A percentile compares a stretch with the other conserved stretches of the same genome.
Evolutionary conservation across 176 grass and related monocot species (phyloP).

Genomic region (Eragrostis nindensis): DNA sequence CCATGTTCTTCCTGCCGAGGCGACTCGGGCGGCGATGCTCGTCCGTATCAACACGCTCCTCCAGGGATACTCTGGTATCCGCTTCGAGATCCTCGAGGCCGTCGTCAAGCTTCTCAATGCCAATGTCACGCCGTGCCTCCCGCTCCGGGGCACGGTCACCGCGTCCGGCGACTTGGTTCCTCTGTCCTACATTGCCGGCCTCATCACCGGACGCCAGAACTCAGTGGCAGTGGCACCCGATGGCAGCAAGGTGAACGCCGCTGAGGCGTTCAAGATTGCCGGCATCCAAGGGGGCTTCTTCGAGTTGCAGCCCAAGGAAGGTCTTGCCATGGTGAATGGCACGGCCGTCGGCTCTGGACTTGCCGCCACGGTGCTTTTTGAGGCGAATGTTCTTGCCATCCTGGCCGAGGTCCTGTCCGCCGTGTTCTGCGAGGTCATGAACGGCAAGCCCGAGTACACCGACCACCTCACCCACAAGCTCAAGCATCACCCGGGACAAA

Average conservation of each 20-base stretch:
- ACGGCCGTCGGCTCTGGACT: slow-evolving; percentile 75
- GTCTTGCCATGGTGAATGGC: slow-evolving; percentile 77
- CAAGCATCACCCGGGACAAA: slow-evolving; percentile 83
- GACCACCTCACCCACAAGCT: slow-evolving; percentile 86
- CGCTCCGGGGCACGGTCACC: slow-evolving; percentile 62
- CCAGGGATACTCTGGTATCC: slow-evolving; percentile 63
- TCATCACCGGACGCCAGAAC: slow-evolving; percentile 48
- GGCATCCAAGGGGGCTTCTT: slow-evolving; percentile 50
- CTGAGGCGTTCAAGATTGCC: slow-evolving; percentile 36
- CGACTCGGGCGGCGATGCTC: slow-evolving; percentile 55
- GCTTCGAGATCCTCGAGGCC: slow-evolving; percentile 67
- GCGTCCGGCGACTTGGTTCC: slow-evolving; percentile 68
- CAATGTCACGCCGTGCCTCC: slow-evolving; percentile 58
- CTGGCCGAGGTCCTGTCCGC: slow-evolving; percentile 63
- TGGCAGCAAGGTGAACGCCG: slow-evolving; percentile 22
- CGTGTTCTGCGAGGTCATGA: slow-evolving; percentile 82
- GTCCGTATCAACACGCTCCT: slow-evolving; percentile 66
- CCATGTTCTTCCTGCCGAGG: slow-evolving; percentile 46
- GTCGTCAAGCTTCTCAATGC: slow-evolving; percentile 54
- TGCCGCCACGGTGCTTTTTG: slow-evolving; percentile 65
- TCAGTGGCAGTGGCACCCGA: not conserved
- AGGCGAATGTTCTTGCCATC: slow-evolving; percentile 56
- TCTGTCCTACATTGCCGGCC: slow-evolving; percentile 60
- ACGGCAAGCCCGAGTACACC: slow-evolving; percentile 80
- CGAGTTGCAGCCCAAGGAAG: slow-evolving; percentile 81